Conservation (phyloP, 2,329 filamentous ascomycete genomes). For the Sporothrix brunneoviolacea region DNA sequence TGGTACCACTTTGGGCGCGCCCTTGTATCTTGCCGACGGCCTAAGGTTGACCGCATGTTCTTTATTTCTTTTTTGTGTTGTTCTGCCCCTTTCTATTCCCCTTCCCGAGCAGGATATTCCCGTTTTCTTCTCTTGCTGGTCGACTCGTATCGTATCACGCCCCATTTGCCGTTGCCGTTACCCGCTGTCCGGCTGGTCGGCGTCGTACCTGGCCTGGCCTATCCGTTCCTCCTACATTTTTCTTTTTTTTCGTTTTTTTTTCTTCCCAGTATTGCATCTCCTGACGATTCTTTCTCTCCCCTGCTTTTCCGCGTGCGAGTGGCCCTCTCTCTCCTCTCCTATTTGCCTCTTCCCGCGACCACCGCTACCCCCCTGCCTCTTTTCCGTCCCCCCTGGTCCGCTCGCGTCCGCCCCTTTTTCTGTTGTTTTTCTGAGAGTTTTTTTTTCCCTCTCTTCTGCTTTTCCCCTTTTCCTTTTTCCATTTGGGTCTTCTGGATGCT, state of each 20-base stretch:
- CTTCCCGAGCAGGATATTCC: conserved; percentile 1
- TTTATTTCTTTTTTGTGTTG: not conserved
- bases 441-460: not conserved
- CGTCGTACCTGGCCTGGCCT: conserved; percentile 12
- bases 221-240: not conserved
- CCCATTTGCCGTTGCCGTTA: conserved; percentile 6
- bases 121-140: conserved; percentile 3
- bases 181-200: conserved; percentile 10
- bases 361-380: not conserved
- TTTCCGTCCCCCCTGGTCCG: not conserved
- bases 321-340: too few relatives aligned
- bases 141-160: not conserved
- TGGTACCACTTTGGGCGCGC: not conserved
- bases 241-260: not conserved
- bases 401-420: not conserved
- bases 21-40: not conserved
- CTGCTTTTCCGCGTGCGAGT: not conserved
- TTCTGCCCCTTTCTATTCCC: not conserved
- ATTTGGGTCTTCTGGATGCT: conserved; percentile 1
- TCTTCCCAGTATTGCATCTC: too few relatives aligned
- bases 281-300: not conserved
- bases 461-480: not conserved
- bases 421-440: not conserved
- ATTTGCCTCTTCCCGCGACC: too few relatives aligned
- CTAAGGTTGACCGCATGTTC: conserved; percentile 4